Evolutionary conservation across 1,284 basidiomycete species (phyloP).

Genomic region (Wolfiporia cocos): DNA sequence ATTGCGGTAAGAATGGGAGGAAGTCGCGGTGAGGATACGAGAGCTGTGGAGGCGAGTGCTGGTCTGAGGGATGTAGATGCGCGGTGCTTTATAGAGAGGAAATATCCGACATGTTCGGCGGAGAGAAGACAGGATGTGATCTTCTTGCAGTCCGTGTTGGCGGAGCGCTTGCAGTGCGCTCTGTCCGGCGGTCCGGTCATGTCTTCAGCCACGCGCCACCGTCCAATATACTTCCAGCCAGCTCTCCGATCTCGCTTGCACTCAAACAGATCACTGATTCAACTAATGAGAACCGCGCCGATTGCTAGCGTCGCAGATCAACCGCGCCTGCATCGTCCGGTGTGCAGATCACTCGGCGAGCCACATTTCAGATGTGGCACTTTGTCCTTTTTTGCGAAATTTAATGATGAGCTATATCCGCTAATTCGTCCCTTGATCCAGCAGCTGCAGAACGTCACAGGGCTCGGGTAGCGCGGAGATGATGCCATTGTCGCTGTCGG

Average conservation of each 20-base stretch:
- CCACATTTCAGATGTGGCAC: too few relatives aligned
- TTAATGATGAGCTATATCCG: too few relatives aligned
- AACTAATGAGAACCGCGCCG: too few relatives aligned
- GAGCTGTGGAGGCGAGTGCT: conserved; percentile 5
- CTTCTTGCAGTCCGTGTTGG: conserved; percentile 5
- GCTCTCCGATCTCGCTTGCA: neutral
- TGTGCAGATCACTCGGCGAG: too few relatives aligned
- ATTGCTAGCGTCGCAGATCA: too few relatives aligned
- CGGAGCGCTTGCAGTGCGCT: neutral
- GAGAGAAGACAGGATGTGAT: conserved; percentile 1
- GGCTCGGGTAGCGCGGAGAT: too few relatives aligned
- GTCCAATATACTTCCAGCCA: neutral
- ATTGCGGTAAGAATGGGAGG: conserved; percentile 4
- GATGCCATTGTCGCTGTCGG: too few relatives aligned
- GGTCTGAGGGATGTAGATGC: neutral
- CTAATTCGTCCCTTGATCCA: too few relatives aligned
- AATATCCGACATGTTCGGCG: conserved; percentile 7
- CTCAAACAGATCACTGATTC: too few relatives aligned
- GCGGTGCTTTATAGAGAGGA: conserved; percentile 5
- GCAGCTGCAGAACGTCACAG: too few relatives aligned
- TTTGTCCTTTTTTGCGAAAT: too few relatives aligned
- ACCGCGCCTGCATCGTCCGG: too few relatives aligned
- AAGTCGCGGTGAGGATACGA: conserved; percentile 1
- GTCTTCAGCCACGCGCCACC: conserved; percentile 1
- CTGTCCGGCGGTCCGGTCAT: neutral